Evolutionary conservation across 768 basidiomycete genomes (phyloP).

Genomic region (Leccinum sublutescens): DNA sequence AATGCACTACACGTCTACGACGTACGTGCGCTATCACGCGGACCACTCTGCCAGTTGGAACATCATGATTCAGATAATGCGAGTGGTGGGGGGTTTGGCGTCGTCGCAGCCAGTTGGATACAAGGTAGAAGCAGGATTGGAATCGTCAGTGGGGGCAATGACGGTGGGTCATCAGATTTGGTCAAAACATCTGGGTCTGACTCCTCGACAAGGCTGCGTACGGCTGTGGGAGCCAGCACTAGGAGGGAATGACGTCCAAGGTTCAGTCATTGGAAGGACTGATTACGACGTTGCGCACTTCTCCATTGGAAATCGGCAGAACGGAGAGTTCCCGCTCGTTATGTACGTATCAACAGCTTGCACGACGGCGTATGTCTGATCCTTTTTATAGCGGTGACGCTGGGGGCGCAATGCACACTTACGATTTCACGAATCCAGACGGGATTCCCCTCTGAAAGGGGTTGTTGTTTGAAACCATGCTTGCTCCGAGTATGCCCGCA

Average conservation of each 20-base stretch:
- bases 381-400: constrained; percentile 43
- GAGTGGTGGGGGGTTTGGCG: constrained; percentile 41
- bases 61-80: constrained; percentile 41
- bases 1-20: constrained; percentile 64
- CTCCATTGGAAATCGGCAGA: constrained; percentile 52
- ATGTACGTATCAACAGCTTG: constrained; percentile 45
- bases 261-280: constrained; percentile 48
- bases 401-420: constrained; percentile 48
- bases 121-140: constrained; percentile 42
- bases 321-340: constrained; percentile 54
- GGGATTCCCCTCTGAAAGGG: constrained; percentile 18
- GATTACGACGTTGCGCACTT: constrained; percentile 60
- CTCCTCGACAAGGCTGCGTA: constrained; percentile 53
- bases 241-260: constrained; percentile 43
- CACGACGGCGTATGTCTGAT: constrained; percentile 21
- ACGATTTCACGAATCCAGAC: constrained; percentile 32
- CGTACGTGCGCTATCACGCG: constrained; percentile 46
- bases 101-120: constrained; percentile 55
- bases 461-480: background rate
- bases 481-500: constrained; percentile 11
- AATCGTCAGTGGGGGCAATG: constrained; percentile 59
- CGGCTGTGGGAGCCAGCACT: constrained; percentile 61
- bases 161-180: constrained; percentile 44
- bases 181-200: constrained; percentile 2
- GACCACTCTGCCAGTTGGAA: constrained; percentile 46